phyloP scores from a whole-genome alignment of 176 grass and related monocot genomes.

The Carex littledalei region DNA sequence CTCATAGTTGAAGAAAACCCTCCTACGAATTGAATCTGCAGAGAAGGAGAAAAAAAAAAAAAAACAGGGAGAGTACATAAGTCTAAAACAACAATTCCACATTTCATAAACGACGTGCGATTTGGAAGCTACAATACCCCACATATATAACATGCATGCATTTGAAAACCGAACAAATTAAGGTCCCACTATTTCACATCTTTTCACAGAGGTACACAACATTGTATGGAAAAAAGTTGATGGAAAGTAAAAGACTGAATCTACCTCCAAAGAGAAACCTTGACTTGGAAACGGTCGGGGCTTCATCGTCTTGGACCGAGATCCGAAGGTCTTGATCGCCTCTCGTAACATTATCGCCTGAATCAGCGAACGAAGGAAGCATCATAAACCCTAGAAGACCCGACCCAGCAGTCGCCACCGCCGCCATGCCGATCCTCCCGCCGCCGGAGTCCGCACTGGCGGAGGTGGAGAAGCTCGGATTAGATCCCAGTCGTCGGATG shows the following conservation, averaged over 20 bases:
- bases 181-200: not conserved
- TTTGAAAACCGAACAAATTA: not conserved
- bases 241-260: not conserved
- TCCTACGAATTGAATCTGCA: too few species aligned
- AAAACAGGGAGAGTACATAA: not conserved
- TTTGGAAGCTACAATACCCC: not conserved
- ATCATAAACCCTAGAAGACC: constrained; percentile 50
- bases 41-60: not conserved
- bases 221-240: not conserved
- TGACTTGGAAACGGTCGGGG: constrained; percentile 9
- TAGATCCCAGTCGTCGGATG: constrained; percentile 14
- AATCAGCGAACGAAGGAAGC: constrained; percentile 38
- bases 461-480: constrained; percentile 20
- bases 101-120: not conserved
- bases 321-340: constrained; percentile 29
- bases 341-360: constrained; percentile 12
- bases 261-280: constrained; percentile 62
- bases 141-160: not conserved
- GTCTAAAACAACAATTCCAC: not conserved
- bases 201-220: not conserved
- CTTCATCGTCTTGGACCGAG: constrained; percentile 13
- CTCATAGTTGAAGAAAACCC: constrained; percentile 98
- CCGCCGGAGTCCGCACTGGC: constrained; percentile 20
- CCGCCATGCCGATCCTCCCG: not conserved
- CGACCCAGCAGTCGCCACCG: constrained; percentile 43